These are phyloP conservation scores for Neofusicoccum kwambonambiense DNA, from an alignment of 2,329 filamentous ascomycete genomes.

Conservation along the genomic window DNA sequence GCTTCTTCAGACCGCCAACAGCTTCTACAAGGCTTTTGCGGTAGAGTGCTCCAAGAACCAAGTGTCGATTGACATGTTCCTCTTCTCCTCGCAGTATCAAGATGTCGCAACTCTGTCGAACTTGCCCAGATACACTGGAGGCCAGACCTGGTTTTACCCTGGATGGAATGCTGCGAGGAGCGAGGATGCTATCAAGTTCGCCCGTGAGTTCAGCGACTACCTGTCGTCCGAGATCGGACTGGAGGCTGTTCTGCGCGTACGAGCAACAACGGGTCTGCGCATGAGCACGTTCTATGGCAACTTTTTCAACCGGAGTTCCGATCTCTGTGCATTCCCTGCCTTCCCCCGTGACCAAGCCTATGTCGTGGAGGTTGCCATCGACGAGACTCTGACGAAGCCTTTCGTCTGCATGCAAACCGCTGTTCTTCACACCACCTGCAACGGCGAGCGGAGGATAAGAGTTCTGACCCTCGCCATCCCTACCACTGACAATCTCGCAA, in stretches of 20 bases:
- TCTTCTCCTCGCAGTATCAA: constrained; percentile 94
- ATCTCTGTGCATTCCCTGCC: constrained; percentile 95
- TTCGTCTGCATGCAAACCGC: constrained; percentile 92
- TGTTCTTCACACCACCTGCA: constrained; percentile 95
- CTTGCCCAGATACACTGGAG: constrained; percentile 90
- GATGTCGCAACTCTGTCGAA: constrained; percentile 96
- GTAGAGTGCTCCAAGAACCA: constrained; percentile 99
- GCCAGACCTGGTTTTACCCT: constrained; percentile 97
- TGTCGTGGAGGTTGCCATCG: constrained; percentile 96
- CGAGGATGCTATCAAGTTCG: constrained; percentile 97
- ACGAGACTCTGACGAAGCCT: constrained; percentile 88
- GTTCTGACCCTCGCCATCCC: constrained; percentile 92
- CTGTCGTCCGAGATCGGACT: constrained; percentile 95
- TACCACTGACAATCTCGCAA: constrained; percentile 85
- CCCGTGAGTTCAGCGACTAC: constrained; percentile 93
- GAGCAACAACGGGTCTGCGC: constrained; percentile 87
- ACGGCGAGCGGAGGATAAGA: constrained; percentile 90
- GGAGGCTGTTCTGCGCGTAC: constrained; percentile 91
- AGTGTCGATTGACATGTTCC: constrained; percentile 97
- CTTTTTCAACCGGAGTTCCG: constrained; percentile 97
- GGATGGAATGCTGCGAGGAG: constrained; percentile 93
- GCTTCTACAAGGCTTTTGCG: constrained; percentile 98
- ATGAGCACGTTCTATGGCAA: constrained; percentile 99
- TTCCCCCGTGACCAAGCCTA: constrained; percentile 97
- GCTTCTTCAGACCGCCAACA: constrained; percentile 86